Percentiles rank a stretch among this genome's conserved stretches.
Evolutionary conservation across 2,329 filamentous ascomycete genomes (phyloP).

Genomic region (Didymella arachidicola): DNA sequence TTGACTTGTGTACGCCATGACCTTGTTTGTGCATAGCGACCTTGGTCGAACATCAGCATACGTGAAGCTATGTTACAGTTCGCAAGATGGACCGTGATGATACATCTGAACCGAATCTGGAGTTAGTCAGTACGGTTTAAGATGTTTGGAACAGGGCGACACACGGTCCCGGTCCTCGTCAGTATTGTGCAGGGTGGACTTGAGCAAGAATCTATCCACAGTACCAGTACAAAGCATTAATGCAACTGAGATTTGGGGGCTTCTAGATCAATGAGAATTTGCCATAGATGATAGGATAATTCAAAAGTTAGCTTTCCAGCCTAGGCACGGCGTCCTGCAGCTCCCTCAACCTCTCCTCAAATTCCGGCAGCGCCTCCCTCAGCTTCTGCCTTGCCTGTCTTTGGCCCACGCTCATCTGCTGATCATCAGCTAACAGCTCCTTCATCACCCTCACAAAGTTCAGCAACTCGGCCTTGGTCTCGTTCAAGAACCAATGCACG

Average conservation of each 20-base stretch:
- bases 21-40: too few species aligned
- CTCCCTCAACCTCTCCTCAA: conserved; percentile 7
- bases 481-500: conserved; percentile 17
- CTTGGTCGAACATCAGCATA: neutral
- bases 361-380: conserved; percentile 8
- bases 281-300: too few species aligned
- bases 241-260: too few species aligned
- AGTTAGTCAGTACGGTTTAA: neutral
- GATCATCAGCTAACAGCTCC: conserved; percentile 12
- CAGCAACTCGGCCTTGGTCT: conserved; percentile 15
- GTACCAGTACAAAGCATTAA: too few species aligned
- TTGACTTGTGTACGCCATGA: too few species aligned
- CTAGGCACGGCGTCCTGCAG: conserved; percentile 3
- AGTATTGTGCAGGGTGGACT: neutral
- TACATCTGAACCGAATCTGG: neutral
- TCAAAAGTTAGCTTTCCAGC: neutral
- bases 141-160: too few species aligned
- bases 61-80: neutral
- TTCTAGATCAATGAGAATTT: too few species aligned
- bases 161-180: neutral
- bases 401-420: conserved; percentile 15
- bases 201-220: neutral
- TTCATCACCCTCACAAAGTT: conserved; percentile 18
- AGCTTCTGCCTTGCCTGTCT: conserved; percentile 12
- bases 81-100: neutral